These are phyloP conservation scores for Senecio squalidus DNA, from an alignment of 140 eudicot genomes.

Conservation along the genomic window DNA sequence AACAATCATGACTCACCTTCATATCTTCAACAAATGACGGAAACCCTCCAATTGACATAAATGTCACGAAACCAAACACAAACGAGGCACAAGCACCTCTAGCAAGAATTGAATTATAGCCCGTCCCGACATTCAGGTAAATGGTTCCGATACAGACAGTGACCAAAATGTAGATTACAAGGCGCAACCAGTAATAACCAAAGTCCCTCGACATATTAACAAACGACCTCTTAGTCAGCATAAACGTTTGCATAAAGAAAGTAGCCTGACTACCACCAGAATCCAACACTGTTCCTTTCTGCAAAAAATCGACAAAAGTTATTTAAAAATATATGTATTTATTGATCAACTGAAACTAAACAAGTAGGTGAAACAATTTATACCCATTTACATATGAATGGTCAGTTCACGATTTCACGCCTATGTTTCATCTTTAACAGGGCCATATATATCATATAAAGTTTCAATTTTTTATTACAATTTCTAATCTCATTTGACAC, in stretches of 20 bases:
- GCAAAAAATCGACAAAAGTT: slow-evolving; percentile 15
- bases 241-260: slow-evolving; percentile 85
- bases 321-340: not conserved
- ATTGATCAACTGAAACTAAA: not conserved
- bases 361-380: not conserved
- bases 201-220: slow-evolving; percentile 97
- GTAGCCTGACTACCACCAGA: slow-evolving; percentile 98
- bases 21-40: slow-evolving; percentile 97
- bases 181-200: slow-evolving; percentile 94
- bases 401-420: too few species aligned
- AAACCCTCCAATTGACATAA: slow-evolving; percentile 97
- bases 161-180: slow-evolving; percentile 75
- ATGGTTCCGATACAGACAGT: slow-evolving; percentile 92
- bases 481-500: not conserved
- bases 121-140: slow-evolving; percentile 75
- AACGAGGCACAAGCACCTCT: slow-evolving; percentile 97
- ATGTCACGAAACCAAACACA: slow-evolving; percentile 94
- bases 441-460: too few species aligned
- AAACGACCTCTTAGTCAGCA: slow-evolving; percentile 80
- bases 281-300: slow-evolving; percentile 94
- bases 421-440: too few species aligned
- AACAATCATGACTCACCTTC: slow-evolving; percentile 45
- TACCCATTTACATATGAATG: not conserved
- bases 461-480: too few species aligned
- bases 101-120: slow-evolving; percentile 82